Percentiles rank a stretch among this genome's conserved stretches.
Evolutionary conservation across 2,329 filamentous ascomycete species (phyloP).

Genomic region (Calonectria ilicicola): DNA sequence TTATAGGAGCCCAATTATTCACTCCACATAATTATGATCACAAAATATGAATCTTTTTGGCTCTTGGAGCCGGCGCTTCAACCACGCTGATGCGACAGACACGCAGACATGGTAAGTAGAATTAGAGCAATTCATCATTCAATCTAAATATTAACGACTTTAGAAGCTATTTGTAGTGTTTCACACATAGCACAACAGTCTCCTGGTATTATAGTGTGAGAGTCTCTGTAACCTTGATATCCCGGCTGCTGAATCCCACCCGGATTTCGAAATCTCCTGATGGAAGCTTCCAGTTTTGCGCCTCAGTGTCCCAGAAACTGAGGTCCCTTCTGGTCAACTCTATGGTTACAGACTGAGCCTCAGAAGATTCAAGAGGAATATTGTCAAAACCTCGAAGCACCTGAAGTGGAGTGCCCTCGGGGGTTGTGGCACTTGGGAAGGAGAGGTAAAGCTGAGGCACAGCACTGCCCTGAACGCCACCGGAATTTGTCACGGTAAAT

Average conservation of each 20-base stretch:
- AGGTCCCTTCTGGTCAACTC: constrained; percentile 60
- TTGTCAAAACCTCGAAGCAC: constrained; percentile 67
- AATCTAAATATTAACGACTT: no score
- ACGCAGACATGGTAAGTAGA: no score
- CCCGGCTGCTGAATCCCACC: not conserved
- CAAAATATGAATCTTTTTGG: no score
- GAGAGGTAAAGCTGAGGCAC: constrained; percentile 68
- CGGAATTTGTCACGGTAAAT: constrained; percentile 63
- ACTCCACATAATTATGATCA: no score
- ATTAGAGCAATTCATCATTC: no score
- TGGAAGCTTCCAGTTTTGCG: not conserved
- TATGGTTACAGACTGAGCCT: constrained; percentile 56
- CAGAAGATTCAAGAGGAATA: constrained; percentile 54
- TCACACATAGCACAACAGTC: no score
- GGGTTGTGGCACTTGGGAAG: constrained; percentile 50
- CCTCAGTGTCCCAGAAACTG: constrained; percentile 58
- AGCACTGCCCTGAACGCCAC: constrained; percentile 58
- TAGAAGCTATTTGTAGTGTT: no score
- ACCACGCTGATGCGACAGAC: no score
- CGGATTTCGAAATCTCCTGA: not conserved
- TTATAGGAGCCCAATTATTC: no score
- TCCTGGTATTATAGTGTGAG: not conserved
- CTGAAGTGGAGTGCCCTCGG: constrained; percentile 57
- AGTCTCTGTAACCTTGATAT: not conserved
- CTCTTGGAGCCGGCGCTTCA: no score